Evolutionary conservation across 495 filamentous ascomycete genomes (phyloP).

Genomic region (Aspergillus hancockii): DNA sequence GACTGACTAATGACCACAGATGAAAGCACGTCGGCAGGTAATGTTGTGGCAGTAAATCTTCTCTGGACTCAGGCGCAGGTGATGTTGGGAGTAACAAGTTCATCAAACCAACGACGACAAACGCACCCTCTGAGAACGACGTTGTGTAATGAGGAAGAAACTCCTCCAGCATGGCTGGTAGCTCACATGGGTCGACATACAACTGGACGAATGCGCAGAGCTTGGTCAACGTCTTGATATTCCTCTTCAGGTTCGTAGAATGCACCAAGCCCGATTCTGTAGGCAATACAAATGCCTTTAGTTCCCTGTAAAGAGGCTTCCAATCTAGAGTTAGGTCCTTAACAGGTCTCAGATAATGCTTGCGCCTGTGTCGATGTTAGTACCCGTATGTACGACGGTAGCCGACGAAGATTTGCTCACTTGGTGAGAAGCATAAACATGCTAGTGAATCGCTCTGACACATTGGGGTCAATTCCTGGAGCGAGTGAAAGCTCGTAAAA

Average conservation of each 20-base stretch:
- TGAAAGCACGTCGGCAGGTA: conserved; percentile 93
- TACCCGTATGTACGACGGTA: conserved; percentile 7
- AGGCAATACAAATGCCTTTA: conserved; percentile 86
- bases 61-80: conserved; percentile 69
- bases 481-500: conserved; percentile 95
- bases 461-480: conserved; percentile 78
- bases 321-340: conserved; percentile 91
- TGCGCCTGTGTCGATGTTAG: conserved; percentile 67
- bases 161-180: conserved; percentile 88
- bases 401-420: conserved; percentile 48
- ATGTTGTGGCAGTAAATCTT: conserved; percentile 74
- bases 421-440: conserved; percentile 95
- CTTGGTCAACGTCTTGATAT: conserved; percentile 75
- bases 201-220: conserved; percentile 85
- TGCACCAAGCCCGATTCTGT: conserved; percentile 69
- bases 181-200: conserved; percentile 87
- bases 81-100: conserved; percentile 86
- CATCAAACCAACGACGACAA: conserved; percentile 80
- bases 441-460: conserved; percentile 88
- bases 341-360: conserved; percentile 88
- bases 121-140: conserved; percentile 85
- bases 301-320: conserved; percentile 86
- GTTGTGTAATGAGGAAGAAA: conserved; percentile 94
- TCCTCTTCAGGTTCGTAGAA: conserved; percentile 64
- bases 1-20: conserved; percentile 89